Evolutionary conservation across 495 filamentous ascomycete genomes (phyloP).

Genomic region (Amorphotheca resinae): DNA sequence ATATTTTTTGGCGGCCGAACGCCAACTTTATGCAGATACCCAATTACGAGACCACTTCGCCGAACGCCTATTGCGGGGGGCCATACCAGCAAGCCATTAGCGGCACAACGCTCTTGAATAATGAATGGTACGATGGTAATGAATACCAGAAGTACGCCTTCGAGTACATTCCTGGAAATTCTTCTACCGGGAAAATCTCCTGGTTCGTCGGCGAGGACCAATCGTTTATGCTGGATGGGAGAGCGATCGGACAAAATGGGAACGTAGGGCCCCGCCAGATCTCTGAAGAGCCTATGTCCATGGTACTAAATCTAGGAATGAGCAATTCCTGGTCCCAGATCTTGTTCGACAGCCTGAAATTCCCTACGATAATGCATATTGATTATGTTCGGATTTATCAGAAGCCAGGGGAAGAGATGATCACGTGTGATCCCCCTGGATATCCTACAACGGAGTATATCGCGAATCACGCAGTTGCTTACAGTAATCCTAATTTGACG

Average conservation of each 20-base stretch:
- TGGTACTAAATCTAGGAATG: slow-evolving; percentile 66
- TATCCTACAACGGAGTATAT: slow-evolving; percentile 64
- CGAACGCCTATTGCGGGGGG: slow-evolving; percentile 57
- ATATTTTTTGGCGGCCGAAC: slow-evolving; percentile 61
- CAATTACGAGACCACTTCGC: slow-evolving; percentile 40
- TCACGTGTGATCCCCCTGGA: slow-evolving; percentile 62
- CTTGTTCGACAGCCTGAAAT: slow-evolving; percentile 38
- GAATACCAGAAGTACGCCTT: slow-evolving; percentile 63
- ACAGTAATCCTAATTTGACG: slow-evolving; percentile 55
- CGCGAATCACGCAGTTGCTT: slow-evolving; percentile 45
- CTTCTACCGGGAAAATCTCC: slow-evolving; percentile 41
- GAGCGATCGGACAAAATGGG: slow-evolving; percentile 58
- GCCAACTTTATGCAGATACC: slow-evolving; percentile 51
- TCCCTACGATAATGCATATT: slow-evolving; percentile 58
- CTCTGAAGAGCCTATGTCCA: slow-evolving; percentile 55
- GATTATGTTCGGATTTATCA: slow-evolving; percentile 72
- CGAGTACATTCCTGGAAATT: slow-evolving; percentile 53
- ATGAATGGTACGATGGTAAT: slow-evolving; percentile 62
- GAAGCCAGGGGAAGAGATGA: slow-evolving; percentile 35
- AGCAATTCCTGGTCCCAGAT: slow-evolving; percentile 49
- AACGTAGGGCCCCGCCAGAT: slow-evolving; percentile 59
- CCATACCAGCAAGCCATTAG: slow-evolving; percentile 64
- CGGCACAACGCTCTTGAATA: slow-evolving; percentile 57
- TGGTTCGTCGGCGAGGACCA: slow-evolving; percentile 57
- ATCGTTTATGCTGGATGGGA: slow-evolving; percentile 54